phyloP scores from a whole-genome alignment of 192 early-diverging fungal species.

The Coemansia interrupta region DNA sequence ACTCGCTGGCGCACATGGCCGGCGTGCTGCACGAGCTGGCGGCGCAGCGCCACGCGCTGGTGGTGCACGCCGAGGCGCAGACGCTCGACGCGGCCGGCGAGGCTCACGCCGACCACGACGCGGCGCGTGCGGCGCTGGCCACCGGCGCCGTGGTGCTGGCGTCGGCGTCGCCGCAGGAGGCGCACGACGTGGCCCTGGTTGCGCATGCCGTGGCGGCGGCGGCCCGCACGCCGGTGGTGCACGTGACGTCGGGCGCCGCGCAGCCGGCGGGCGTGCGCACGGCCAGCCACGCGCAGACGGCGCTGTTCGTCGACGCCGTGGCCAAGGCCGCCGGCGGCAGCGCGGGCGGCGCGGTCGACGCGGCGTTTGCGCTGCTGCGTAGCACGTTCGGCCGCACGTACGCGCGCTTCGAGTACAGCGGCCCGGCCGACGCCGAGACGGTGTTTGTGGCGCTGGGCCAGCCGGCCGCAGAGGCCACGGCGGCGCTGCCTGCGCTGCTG shows the following conservation, averaged over 20 bases:
- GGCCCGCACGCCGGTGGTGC: conserved; percentile 68
- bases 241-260: conserved; percentile 71
- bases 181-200: conserved; percentile 82
- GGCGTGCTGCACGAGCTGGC: conserved; percentile 77
- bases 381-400: conserved; percentile 60
- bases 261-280: conserved; percentile 57
- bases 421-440: conserved; percentile 64
- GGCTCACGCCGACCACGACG: conserved; percentile 64
- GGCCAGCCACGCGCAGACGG: conserved; percentile 51
- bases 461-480: conserved; percentile 50
- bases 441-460: conserved; percentile 79
- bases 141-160: conserved; percentile 75
- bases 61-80: conserved; percentile 80
- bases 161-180: conserved; percentile 77
- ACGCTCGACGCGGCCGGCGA: conserved; percentile 54
- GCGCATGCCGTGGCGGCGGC: conserved; percentile 73
- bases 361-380: conserved; percentile 47
- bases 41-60: conserved; percentile 58
- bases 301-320: conserved; percentile 37
- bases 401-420: conserved; percentile 79
- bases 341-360: conserved; percentile 15
- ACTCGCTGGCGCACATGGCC: conserved; percentile 75
- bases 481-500: conserved; percentile 52
- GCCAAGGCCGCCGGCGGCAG: neutral
- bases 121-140: conserved; percentile 71